phyloP scores from a whole-genome alignment of 345 rosid genomes.

The Combretum micranthum region DNA sequence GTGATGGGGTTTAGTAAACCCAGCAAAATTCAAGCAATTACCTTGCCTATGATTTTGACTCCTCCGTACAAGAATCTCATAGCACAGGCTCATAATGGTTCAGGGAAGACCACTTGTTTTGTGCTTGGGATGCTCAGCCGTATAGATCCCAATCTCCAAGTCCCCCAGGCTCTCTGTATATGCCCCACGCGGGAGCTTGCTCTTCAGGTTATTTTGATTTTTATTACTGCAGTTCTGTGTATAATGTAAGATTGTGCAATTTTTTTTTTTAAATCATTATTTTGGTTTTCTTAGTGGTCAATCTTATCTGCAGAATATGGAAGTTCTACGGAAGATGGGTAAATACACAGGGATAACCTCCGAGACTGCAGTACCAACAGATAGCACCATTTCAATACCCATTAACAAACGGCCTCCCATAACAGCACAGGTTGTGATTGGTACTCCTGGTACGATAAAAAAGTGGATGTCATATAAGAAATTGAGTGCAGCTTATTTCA shows the following conservation, averaged over 20 bases:
- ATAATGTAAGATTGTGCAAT: neutral
- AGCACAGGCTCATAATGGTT: conserved; percentile 96
- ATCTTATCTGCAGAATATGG: conserved; percentile 53
- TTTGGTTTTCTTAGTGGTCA: neutral
- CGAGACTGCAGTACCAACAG: conserved; percentile 69
- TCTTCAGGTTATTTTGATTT: conserved; percentile 57
- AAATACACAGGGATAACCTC: conserved; percentile 74
- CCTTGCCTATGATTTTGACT: conserved; percentile 68
- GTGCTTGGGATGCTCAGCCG: conserved; percentile 95
- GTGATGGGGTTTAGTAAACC: conserved; percentile 95
- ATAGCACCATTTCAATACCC: conserved; percentile 27
- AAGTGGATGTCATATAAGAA: conserved; percentile 63
- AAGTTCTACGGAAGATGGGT: conserved; percentile 91
- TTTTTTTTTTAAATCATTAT: neutral
- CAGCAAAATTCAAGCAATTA: conserved; percentile 89
- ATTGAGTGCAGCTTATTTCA: conserved; percentile 38
- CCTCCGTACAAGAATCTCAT: conserved; percentile 78
- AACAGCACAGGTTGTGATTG: conserved; percentile 76
- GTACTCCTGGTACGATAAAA: conserved; percentile 93
- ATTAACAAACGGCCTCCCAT: conserved; percentile 34
- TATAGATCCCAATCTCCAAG: conserved; percentile 42
- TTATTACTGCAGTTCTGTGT: neutral
- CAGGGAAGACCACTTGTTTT: conserved; percentile 96
- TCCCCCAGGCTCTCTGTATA: conserved; percentile 90
- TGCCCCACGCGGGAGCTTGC: conserved; percentile 96